These are phyloP conservation scores for Yarrowia alimentaria DNA, from an alignment of 805 yeast species.

Conservation along the genomic window DNA sequence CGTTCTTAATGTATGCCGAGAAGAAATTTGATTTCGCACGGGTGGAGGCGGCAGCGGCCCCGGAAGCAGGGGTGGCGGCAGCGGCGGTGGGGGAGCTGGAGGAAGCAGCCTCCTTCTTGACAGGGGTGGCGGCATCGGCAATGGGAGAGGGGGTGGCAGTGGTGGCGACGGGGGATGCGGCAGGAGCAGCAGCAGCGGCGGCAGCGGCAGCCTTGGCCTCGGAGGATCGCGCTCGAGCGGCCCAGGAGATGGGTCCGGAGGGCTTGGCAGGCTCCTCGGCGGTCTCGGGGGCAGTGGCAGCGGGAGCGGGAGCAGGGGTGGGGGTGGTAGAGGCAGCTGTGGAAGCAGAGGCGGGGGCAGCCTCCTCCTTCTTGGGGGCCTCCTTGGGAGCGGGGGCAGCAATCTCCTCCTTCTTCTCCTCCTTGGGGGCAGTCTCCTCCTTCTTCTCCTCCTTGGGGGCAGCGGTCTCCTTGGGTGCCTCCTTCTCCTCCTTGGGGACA, in stretches of 20 bases:
- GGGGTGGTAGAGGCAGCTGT: constrained; percentile 23
- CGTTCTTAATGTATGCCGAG: constrained; percentile 43
- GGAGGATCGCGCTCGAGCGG: constrained; percentile 34
- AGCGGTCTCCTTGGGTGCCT: background rate
- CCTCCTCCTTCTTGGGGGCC: constrained; percentile 2
- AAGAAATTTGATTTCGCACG: constrained; percentile 34
- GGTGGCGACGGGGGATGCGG: constrained; percentile 19
- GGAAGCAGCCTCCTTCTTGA: constrained; percentile 28
- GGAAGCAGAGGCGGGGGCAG: background rate
- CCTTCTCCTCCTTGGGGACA: background rate
- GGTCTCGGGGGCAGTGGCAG: constrained; percentile 5
- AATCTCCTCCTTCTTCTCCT: background rate
- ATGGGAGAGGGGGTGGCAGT: constrained; percentile 29
- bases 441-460: constrained; percentile 1
- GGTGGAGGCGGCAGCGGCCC: constrained; percentile 7
- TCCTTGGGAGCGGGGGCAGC: constrained; percentile 5
- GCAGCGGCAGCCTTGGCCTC: constrained; percentile 28
- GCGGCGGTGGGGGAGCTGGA: constrained; percentile 21
- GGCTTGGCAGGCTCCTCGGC: constrained; percentile 29
- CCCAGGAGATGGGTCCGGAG: constrained; percentile 37
- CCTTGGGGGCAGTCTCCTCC: constrained; percentile 3
- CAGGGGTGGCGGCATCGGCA: constrained; percentile 23
- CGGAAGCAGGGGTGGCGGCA: constrained; percentile 12
- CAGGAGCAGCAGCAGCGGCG: constrained; percentile 26
- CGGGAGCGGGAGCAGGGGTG: background rate